phyloP scores from a whole-genome alignment of 441 rosid genomes.

The Populus hybrid region DNA sequence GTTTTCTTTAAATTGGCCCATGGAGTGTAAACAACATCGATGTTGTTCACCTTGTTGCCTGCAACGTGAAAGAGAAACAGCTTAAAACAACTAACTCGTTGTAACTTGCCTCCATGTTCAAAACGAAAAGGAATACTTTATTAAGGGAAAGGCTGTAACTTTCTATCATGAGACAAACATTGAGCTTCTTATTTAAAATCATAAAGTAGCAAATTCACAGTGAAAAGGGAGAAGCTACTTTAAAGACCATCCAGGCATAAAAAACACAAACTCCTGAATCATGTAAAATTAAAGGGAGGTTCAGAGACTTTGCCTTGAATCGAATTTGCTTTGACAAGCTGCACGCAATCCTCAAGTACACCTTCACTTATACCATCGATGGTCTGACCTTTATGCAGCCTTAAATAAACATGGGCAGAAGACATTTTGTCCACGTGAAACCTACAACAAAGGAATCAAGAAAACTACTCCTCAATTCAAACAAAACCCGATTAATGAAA shows the following conservation, averaged over 20 bases:
- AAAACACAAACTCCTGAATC: neutral
- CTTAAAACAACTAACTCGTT: neutral
- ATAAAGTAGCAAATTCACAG: neutral
- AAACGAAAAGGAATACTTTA: neutral
- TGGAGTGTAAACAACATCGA: constrained; percentile 95
- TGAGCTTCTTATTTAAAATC: neutral
- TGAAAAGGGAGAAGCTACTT: neutral
- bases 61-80: constrained; percentile 16
- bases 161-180: neutral
- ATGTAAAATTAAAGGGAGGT: neutral
- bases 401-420: constrained; percentile 92
- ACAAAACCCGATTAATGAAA: neutral
- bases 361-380: constrained; percentile 85
- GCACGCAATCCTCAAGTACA: constrained; percentile 87
- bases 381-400: constrained; percentile 83
- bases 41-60: constrained; percentile 94
- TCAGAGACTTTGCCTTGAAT: constrained; percentile 65
- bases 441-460: constrained; percentile 43
- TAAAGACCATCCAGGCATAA: neutral
- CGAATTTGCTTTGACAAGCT: constrained; percentile 97
- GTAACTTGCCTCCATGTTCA: neutral
- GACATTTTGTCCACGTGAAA: constrained; percentile 99
- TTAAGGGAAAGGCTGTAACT: neutral
- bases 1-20: constrained; percentile 97
- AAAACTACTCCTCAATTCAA: neutral